Conservation (phyloP, 2,329 filamentous ascomycete species). For the Arthrobotrys pseudoclavata region DNA sequence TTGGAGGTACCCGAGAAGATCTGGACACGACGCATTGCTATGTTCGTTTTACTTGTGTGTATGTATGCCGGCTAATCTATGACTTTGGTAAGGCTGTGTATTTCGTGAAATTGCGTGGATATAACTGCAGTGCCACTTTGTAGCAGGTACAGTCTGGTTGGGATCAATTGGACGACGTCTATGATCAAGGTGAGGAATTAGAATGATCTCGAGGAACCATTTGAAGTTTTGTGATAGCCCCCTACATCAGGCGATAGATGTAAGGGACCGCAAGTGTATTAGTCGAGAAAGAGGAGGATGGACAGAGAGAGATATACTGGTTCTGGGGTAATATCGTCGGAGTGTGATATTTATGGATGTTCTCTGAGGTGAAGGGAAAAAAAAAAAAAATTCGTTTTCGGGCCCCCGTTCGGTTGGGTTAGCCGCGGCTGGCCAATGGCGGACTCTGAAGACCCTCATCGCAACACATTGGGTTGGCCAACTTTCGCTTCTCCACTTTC, state of each 20-base stretch:
- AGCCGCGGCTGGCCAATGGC: slow-evolving; percentile 35
- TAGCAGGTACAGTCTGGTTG: background rate
- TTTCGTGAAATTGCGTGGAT: slow-evolving; percentile 10
- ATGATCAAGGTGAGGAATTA: slow-evolving; percentile 27
- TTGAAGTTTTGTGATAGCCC: slow-evolving; percentile 30
- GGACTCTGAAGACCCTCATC: slow-evolving; percentile 29
- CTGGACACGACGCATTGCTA: slow-evolving; percentile 74
- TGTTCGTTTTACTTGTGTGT: slow-evolving; percentile 2
- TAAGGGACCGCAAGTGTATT: slow-evolving; percentile 14
- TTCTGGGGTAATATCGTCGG: slow-evolving; percentile 15
- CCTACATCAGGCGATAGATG: slow-evolving; percentile 48
- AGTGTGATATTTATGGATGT: slow-evolving; percentile 14
- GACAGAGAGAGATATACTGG: slow-evolving; percentile 31
- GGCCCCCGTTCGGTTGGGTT: slow-evolving; percentile 16
- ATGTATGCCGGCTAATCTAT: slow-evolving; percentile 16
- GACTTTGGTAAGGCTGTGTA: slow-evolving; percentile 8
- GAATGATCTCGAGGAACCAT: slow-evolving; percentile 50
- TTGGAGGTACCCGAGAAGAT: slow-evolving; percentile 78
- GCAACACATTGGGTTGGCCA: slow-evolving; percentile 41
- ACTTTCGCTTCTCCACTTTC: slow-evolving; percentile 16
- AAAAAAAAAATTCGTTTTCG: slow-evolving; percentile 48
- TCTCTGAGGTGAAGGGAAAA: background rate
- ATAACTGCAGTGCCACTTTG: slow-evolving; percentile 28
- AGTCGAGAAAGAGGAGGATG: background rate
- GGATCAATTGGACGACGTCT: slow-evolving; percentile 45